Base-by-base conservation (phyloP, 2,329 filamentous ascomycete species). In the Pseudocercospora eumusae region DNA sequence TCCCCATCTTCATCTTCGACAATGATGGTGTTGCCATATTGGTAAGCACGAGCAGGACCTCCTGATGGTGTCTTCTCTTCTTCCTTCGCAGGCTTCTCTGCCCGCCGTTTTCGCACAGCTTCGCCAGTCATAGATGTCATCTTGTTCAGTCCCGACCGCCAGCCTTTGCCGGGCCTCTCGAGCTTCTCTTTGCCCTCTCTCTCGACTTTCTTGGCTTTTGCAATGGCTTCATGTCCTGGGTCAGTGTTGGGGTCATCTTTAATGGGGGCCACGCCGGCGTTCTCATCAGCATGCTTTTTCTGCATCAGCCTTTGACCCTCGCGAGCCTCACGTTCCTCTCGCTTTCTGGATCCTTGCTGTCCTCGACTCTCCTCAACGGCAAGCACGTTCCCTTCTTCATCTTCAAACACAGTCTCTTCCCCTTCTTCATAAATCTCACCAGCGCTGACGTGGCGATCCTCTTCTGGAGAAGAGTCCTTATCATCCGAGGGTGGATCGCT, bases 1-100 rank as follows among this genome's bases (percentile, higher is more conserved):
- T 96, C 91, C 47, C 91, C 91, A 69, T 93, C 88, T 74, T 90
- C 89, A 65, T 96, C 90, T 77, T 96, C 91, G 15, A 96, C 89
- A 73, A 96, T 93, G 66, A 96, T 91, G 79, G 91, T 93, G 73
- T 91, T 93, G 65, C 91, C 91, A 71, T 92, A 93, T 68, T 93
- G 90, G 73, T 93, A 96, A 4, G 91, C 91, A 53, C 88, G 81
- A n/a, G 91, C 91, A 11, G 90, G 89, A 59, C 89, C 89, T 67
- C 86, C 83, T 66, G 80, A 84, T 57, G 84, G 82, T 40, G 81
- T 78, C 28, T 74, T 72, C 47, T 67, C 58, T 40, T 75, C 70
- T 4, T 73, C 66, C 60, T 76, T 75, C 18, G 45, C 44, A 10
- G 75, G 70, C 50, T 76, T 76, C 25, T 71, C 66, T 56, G 73